Evolutionary conservation across 1,284 basidiomycete genomes (phyloP), one percentile per base, ranked within the genome.

Genomic region (Trichosporon faecale): DNA sequence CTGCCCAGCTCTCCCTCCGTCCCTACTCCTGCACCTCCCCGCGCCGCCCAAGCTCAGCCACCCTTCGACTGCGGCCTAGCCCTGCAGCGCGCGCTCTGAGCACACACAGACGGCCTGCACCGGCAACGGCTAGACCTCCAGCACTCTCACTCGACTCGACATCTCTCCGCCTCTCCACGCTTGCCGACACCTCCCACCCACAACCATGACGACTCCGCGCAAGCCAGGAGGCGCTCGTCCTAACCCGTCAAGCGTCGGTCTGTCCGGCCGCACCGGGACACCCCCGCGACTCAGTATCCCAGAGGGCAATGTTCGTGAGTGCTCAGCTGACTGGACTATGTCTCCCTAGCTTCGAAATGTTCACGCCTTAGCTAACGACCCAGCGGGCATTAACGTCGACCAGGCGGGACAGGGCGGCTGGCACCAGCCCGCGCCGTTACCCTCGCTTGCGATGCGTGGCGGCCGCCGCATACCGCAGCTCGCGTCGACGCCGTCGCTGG

Each of bases 271-370:
- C n/a, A 31, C 40, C 7, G 33, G 49, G 52, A 37, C 63, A 14
- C 70, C 79, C 18, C 78, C 79, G 0, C 76, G 76, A 65, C 70
- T 84, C 4, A 70, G 68, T 60, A 84, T 84, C 31, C 83, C 83
- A 8, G 44, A 68, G 25, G 83, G 79, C 46, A 84, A 84, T 68
- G 80, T 84, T 73, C 83, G 83, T 84, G 73, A 82, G 83, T 82
- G 49, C 31, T 46, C 61, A 33, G 2, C 60, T 2, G n/a, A 14
- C 6, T n/a, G 35, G 35, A n/a, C 33, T 12, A n/a, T 18, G 16
- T 2, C 55, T 21, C 11, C 8, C 35, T 3, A 12, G 21, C 14
- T 23, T 21, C 35, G 18, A 7, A 11, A 11, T 18, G 9, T 7
- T 14, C 23, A 18, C 18, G 3, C 12, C 5, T 14, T 31, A 37